A percentile compares a stretch with the other conserved stretches of the same genome.
Conservation (phyloP, 345 rosid genomes). For the Bruguiera sexangula region DNA sequence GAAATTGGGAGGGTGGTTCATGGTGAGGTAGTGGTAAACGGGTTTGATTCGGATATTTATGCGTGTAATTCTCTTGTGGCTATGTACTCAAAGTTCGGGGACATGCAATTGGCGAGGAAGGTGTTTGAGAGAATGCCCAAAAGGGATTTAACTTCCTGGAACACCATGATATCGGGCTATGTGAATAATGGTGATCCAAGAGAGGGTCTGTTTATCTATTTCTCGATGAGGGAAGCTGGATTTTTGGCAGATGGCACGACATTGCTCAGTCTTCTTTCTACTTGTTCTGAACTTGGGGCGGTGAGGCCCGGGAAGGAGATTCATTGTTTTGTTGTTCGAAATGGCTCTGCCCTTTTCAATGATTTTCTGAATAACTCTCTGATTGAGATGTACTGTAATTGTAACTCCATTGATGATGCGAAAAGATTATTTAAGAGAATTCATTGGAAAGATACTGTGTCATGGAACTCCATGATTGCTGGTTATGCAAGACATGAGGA, state of each 20-base stretch:
- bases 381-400: constrained; percentile 22
- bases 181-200: constrained; percentile 15
- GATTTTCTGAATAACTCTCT: constrained; percentile 25
- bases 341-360: neutral
- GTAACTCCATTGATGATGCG: constrained; percentile 16
- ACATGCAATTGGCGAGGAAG: constrained; percentile 2
- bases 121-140: constrained; percentile 32
- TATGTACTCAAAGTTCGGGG: constrained; percentile 18
- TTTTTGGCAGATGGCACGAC: constrained; percentile 18
- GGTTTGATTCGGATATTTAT: constrained; percentile 18
- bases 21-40: constrained; percentile 17
- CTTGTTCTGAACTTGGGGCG: constrained; percentile 15
- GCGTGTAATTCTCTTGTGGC: constrained; percentile 24
- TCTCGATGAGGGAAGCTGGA: constrained; percentile 14
- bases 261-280: constrained; percentile 18
- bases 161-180: constrained; percentile 23
- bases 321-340: constrained; percentile 21
- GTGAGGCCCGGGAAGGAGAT: constrained; percentile 20
- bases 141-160: constrained; percentile 30
- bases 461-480: constrained; percentile 31
- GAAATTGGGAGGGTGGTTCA: constrained; percentile 22
- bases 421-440: constrained; percentile 24
- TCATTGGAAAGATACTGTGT: constrained; percentile 12
- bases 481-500: constrained; percentile 23
- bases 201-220: constrained; percentile 11